Percentiles rank a stretch among this genome's conserved stretches.
Conservation (phyloP, 2,329 filamentous ascomycete genomes). For the Xylaria sp. region DNA sequence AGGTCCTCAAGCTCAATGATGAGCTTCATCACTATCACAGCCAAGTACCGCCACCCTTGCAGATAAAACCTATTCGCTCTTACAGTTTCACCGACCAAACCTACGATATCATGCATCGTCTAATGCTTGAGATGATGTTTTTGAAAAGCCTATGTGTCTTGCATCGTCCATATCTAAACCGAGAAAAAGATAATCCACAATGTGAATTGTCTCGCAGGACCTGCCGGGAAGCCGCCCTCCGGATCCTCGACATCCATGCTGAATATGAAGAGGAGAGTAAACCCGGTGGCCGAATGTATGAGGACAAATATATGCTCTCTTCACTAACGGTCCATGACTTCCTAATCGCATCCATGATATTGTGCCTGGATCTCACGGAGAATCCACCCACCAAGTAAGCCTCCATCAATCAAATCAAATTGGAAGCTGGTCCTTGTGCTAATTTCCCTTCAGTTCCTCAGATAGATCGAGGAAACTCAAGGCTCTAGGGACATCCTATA, state of each 20-base stretch:
- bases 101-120: conserved; percentile 60
- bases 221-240: conserved; percentile 57
- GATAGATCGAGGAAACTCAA: conserved; percentile 52
- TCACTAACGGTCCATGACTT: conserved; percentile 67
- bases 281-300: conserved; percentile 62
- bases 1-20: conserved; percentile 55
- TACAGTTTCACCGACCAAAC: conserved; percentile 58
- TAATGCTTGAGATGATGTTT: conserved; percentile 62
- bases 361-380: conserved; percentile 63
- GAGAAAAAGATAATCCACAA: conserved; percentile 52
- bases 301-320: conserved; percentile 65
- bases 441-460: conserved; percentile 40
- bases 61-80: conserved; percentile 55
- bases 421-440: conserved; percentile 19
- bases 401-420: neutral
- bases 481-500: conserved; percentile 55
- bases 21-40: conserved; percentile 54
- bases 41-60: conserved; percentile 55
- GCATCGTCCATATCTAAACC: conserved; percentile 60
- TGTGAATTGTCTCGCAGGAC: conserved; percentile 55
- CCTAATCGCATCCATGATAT: conserved; percentile 68
- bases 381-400: conserved; percentile 53
- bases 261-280: conserved; percentile 59
- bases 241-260: conserved; percentile 59
- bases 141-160: conserved; percentile 62